These are phyloP conservation scores for Gleditsia sinensis DNA, from an alignment of 306 rosid species.

Conservation along the genomic window DNA sequence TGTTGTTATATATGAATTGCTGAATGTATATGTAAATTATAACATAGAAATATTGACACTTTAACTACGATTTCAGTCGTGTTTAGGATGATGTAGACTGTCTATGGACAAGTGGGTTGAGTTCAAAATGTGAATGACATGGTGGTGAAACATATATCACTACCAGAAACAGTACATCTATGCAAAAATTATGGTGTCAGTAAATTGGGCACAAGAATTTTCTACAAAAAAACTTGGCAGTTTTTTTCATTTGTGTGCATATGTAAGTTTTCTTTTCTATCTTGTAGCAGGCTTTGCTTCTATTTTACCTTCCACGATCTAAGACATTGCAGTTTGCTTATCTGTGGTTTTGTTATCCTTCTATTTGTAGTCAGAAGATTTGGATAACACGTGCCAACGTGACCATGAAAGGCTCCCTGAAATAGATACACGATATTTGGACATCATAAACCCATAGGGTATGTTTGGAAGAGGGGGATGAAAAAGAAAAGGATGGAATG, in stretches of 20 bases:
- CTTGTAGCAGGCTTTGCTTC: background rate
- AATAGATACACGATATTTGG: too few relatives aligned
- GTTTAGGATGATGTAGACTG: slow-evolving; percentile 17
- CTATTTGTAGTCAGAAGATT: background rate
- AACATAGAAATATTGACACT: background rate
- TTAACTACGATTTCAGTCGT: slow-evolving; percentile 29
- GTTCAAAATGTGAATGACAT: slow-evolving; percentile 19
- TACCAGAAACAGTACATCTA: background rate
- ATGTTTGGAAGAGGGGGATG: too few relatives aligned
- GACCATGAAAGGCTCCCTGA: too few relatives aligned
- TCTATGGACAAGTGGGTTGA: background rate
- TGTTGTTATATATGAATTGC: slow-evolving; percentile 27
- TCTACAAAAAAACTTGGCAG: slow-evolving; percentile 14
- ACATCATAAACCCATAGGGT: too few relatives aligned
- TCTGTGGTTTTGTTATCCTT: slow-evolving; percentile 16
- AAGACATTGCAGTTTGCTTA: background rate
- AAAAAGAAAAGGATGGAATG: too few relatives aligned
- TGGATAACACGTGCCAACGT: too few relatives aligned
- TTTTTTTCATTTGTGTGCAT: background rate
- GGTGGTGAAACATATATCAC: slow-evolving; percentile 3
- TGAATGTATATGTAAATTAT: background rate
- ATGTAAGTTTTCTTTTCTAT: background rate
- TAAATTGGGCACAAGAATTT: background rate
- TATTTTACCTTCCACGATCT: background rate
- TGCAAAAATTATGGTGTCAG: slow-evolving; percentile 15